Base-by-base conservation (phyloP, 208 protist species). In the Strigomonas oncopelti region DNA sequence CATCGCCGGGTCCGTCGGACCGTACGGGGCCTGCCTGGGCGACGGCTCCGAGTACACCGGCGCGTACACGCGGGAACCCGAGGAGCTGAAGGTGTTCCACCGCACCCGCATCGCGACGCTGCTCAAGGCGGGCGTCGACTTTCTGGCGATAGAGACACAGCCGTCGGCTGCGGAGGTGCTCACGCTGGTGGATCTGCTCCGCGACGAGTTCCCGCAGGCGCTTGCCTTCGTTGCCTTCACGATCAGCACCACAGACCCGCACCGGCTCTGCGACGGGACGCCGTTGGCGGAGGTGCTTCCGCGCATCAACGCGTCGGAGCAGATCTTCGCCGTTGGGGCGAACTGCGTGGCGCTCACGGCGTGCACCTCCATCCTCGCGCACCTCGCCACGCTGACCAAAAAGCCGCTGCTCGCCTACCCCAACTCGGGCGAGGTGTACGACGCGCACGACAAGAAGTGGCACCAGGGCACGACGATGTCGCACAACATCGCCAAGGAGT, bases 121-220 rank as follows among this genome's bases (percentile, higher is more conserved):
- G 32, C 65, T 86, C 16, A 38, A 52, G 18, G 76, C 77, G 4
- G 82, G 80, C 29, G 82, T 72, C 13, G 85, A 91, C 42, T 72
- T 88, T 51, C 61, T 91, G n/a, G 85, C 82, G 20, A 57, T 91
- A 36, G 79, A 91, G 63, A 91, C 85, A 9, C 82, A 88, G 61
- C 71, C 85, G 16, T 81, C 68, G 4, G 69, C 62, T 5, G 67
- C 66, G 3, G 83, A 88, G 56, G 81, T 84, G 53, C 62, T 54
- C 20, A 74, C 80, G 3, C 61, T 93, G 51, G 72, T 90, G 9
- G 48, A 72, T 24, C 65, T 86, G 45, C 58, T 91, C 36, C 79
- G 83, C 24, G 61, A 68, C 28, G 83, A 93, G 53, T 78, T 83
- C 58, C 75, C 79, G 24, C 34, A 65, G 14, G 45, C 59, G 7